Percentiles rank a stretch among this genome's conserved stretches.
Evolutionary conservation across 495 filamentous ascomycete genomes (phyloP).

Genomic region (Trichoderma asperelloides): DNA sequence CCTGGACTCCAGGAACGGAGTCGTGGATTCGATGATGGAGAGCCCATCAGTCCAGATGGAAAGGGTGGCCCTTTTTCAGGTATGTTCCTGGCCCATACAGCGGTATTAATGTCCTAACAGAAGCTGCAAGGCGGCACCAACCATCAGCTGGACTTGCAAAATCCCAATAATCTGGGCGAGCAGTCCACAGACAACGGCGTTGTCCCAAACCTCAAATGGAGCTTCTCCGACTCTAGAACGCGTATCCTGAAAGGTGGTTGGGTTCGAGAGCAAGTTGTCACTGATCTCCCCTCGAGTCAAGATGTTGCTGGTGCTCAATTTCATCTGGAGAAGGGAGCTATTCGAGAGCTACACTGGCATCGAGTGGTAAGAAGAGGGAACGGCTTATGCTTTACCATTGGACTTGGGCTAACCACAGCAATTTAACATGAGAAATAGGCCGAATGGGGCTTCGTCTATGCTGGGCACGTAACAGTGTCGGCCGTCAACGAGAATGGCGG

Average conservation of each 20-base stretch:
- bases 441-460: slow-evolving; percentile 57
- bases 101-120: neutral
- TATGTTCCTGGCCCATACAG: neutral
- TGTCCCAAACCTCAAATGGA: slow-evolving; percentile 56
- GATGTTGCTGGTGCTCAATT: slow-evolving; percentile 56
- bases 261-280: slow-evolving; percentile 55
- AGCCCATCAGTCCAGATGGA: neutral
- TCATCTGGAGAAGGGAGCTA: slow-evolving; percentile 53
- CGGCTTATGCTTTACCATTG: neutral
- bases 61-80: neutral
- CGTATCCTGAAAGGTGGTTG: slow-evolving; percentile 52
- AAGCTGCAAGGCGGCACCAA: slow-evolving; percentile 37
- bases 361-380: slow-evolving; percentile 36
- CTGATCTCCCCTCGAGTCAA: slow-evolving; percentile 48
- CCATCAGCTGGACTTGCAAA: slow-evolving; percentile 43
- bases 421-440: slow-evolving; percentile 29
- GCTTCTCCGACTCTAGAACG: slow-evolving; percentile 54
- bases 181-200: slow-evolving; percentile 50
- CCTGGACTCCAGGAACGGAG: neutral
- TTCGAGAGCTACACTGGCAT: slow-evolving; percentile 61
- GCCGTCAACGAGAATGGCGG: slow-evolving; percentile 52
- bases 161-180: slow-evolving; percentile 50
- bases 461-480: slow-evolving; percentile 46
- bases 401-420: neutral
- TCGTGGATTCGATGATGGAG: neutral